phyloP scores from a whole-genome alignment of 2,329 filamentous ascomycete genomes.

The Whalleya microplaca region DNA sequence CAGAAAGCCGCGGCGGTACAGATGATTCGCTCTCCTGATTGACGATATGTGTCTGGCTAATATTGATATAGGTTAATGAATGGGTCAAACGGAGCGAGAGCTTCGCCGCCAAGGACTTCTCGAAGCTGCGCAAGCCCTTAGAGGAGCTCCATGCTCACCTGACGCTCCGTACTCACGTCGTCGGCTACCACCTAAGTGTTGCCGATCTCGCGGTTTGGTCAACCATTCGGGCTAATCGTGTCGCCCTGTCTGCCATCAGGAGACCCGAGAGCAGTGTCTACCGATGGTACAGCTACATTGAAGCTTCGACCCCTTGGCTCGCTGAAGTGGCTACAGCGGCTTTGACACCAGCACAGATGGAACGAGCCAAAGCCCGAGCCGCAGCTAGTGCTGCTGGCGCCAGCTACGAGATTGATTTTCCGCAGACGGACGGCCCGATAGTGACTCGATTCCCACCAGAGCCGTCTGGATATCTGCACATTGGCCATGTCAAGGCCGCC shows the following conservation, averaged over 20 bases:
- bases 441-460: conserved; percentile 92
- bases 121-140: conserved; percentile 5
- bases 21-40: too few relatives aligned
- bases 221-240: conserved; percentile 76
- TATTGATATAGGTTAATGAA: too few relatives aligned
- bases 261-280: conserved; percentile 74
- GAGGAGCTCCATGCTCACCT: conserved; percentile 55
- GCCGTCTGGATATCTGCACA: conserved; percentile 89
- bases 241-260: conserved; percentile 74
- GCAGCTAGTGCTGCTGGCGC: conserved; percentile 73
- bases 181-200: conserved; percentile 74
- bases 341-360: conserved; percentile 61
- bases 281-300: conserved; percentile 84
- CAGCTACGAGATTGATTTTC: conserved; percentile 83
- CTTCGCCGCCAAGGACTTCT: not conserved
- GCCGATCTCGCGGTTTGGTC: conserved; percentile 80
- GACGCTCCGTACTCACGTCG: conserved; percentile 78
- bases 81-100: too few relatives aligned
- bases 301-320: conserved; percentile 76
- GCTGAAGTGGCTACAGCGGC: conserved; percentile 66
- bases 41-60: too few relatives aligned
- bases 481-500: conserved; percentile 89
- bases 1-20: too few relatives aligned
- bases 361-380: conserved; percentile 57
- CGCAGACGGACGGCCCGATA: conserved; percentile 82